Conservation (phyloP, 1,139 yeast genomes). For the Yamadazyma atmosphaerica region DNA sequence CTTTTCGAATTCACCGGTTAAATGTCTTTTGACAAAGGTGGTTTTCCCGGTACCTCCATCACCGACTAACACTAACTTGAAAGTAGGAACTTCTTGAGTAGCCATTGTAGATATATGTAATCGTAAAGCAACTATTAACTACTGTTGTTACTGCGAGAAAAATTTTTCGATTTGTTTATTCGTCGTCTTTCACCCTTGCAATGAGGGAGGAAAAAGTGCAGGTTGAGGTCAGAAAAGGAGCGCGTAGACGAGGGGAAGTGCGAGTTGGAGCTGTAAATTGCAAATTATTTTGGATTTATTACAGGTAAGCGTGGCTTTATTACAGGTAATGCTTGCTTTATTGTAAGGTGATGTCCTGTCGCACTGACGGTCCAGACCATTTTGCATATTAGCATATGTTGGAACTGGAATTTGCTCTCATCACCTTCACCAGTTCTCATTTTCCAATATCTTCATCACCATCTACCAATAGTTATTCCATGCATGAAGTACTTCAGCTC, state of each 20-base stretch:
- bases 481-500: neutral
- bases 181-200: constrained; percentile 2
- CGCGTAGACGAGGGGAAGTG: neutral
- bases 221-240: neutral
- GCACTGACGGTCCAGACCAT: too few species aligned
- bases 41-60: constrained; percentile 99
- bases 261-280: neutral
- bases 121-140: neutral
- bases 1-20: constrained; percentile 99
- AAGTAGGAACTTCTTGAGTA: constrained; percentile 92
- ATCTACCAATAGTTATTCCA: neutral
- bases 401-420: too few species aligned
- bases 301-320: neutral
- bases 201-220: neutral
- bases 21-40: constrained; percentile 99
- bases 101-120: constrained; percentile 21
- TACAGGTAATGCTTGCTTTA: too few species aligned
- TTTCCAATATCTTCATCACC: too few species aligned
- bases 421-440: too few species aligned
- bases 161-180: constrained; percentile 3
- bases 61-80: constrained; percentile 97
- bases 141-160: neutral
- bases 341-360: too few species aligned
- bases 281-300: too few species aligned
- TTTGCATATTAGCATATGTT: too few species aligned